Evolutionary conservation across 108 stramenopile species (phyloP).

Genomic region (Skeletonema marinoi): DNA sequence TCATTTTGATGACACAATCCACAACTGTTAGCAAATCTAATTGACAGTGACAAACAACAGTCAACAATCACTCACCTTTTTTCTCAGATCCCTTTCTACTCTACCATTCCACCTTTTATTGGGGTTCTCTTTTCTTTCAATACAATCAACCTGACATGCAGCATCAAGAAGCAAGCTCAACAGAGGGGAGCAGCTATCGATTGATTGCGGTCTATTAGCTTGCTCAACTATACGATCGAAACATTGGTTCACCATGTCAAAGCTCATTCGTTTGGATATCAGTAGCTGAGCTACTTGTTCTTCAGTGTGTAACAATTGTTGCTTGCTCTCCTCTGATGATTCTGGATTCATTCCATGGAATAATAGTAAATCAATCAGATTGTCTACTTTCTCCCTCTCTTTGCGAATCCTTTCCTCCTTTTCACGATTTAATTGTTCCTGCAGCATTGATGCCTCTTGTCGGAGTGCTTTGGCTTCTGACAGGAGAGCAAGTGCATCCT

Average conservation of each 20-base stretch:
- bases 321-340: slow-evolving; percentile 16
- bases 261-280: slow-evolving; percentile 59
- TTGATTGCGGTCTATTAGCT: slow-evolving; percentile 46
- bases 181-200: slow-evolving; percentile 43
- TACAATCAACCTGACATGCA: slow-evolving; percentile 66
- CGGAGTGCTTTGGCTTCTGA: slow-evolving; percentile 20
- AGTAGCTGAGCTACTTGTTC: slow-evolving; percentile 58
- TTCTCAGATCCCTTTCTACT: slow-evolving; percentile 67
- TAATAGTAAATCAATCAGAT: slow-evolving; percentile 64
- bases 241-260: slow-evolving; percentile 69
- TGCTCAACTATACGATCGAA: slow-evolving; percentile 68
- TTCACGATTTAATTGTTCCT: slow-evolving; percentile 37
- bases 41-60: background rate
- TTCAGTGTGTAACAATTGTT: slow-evolving; percentile 65
- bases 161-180: slow-evolving; percentile 64
- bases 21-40: background rate
- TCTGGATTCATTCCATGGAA: slow-evolving; percentile 36
- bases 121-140: slow-evolving; percentile 76
- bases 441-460: slow-evolving; percentile 19
- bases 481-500: slow-evolving; percentile 13
- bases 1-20: background rate
- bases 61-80: slow-evolving; percentile 11
- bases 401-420: slow-evolving; percentile 49
- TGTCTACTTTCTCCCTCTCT: slow-evolving; percentile 56
- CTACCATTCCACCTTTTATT: slow-evolving; percentile 83